Evolutionary conservation across 208 protist genomes (phyloP).

Genomic region (Crithidia expoeki): DNA sequence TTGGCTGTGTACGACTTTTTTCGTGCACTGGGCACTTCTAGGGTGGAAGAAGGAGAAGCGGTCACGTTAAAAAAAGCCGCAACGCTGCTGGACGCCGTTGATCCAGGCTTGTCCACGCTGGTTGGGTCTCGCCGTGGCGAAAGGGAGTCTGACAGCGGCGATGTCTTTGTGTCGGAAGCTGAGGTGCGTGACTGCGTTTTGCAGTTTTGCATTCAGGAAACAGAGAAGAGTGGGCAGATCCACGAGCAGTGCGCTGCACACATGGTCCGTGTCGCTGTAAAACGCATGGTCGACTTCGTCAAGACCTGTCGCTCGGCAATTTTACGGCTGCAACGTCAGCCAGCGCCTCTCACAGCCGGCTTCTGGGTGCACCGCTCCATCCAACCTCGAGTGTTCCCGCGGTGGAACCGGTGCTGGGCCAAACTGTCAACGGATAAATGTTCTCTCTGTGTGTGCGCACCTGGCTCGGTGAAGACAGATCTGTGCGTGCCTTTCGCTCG

Average conservation of each 20-base stretch:
- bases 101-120: background rate
- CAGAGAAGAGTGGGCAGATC: background rate
- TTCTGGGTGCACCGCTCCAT: conserved; percentile 69
- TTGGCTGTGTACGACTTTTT: conserved; percentile 34
- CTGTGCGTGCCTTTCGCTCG: conserved; percentile 29
- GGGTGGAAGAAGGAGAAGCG: background rate
- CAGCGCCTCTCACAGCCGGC: conserved; percentile 31
- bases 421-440: conserved; percentile 15
- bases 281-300: conserved; percentile 20
- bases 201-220: background rate
- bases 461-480: conserved; percentile 24
- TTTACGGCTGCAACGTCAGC: conserved; percentile 25
- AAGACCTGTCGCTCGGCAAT: conserved; percentile 16
- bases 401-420: conserved; percentile 68
- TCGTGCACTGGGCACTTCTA: conserved; percentile 20
- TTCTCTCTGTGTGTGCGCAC: conserved; percentile 32
- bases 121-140: background rate
- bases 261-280: background rate
- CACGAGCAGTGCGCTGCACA: background rate
- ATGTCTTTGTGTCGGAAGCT: conserved; percentile 5
- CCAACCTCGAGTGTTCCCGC: conserved; percentile 41
- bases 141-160: background rate
- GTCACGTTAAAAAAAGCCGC: conserved; percentile 2
- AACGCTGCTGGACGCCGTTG: conserved; percentile 16
- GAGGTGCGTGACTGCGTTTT: conserved; percentile 25